A percentile compares a stretch with the other conserved stretches of the same genome.
These are phyloP conservation scores for Aspergillus versicolor DNA, from an alignment of 2,329 filamentous ascomycete species.

Conservation along the genomic window DNA sequence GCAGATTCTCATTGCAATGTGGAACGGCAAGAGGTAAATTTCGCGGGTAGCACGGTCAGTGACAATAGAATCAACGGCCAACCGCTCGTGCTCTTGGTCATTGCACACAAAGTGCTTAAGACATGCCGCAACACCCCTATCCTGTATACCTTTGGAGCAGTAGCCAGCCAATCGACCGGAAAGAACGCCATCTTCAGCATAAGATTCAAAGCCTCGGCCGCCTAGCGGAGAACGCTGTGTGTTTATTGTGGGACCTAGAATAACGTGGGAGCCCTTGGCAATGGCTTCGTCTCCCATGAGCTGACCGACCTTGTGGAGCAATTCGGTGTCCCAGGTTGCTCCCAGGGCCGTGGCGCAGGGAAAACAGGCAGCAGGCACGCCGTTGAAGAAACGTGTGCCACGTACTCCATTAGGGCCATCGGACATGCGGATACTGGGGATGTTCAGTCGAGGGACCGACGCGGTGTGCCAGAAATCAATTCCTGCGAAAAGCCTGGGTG, in stretches of 20 bases:
- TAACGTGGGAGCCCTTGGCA: slow-evolving; percentile 70
- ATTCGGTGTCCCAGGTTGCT: slow-evolving; percentile 72
- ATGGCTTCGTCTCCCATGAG: slow-evolving; percentile 71
- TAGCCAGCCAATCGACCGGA: slow-evolving; percentile 71
- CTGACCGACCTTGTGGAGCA: slow-evolving; percentile 68
- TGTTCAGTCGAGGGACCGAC: slow-evolving; percentile 60
- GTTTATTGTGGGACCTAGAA: slow-evolving; percentile 76
- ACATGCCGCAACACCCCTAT: slow-evolving; percentile 71
- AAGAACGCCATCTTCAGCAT: slow-evolving; percentile 77
- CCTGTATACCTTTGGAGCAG: slow-evolving; percentile 71
- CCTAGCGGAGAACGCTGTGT: slow-evolving; percentile 79
- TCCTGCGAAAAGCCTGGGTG: slow-evolving; percentile 21
- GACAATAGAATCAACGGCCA: slow-evolving; percentile 44
- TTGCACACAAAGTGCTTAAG: slow-evolving; percentile 65
- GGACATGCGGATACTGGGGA: slow-evolving; percentile 65
- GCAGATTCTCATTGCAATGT: slow-evolving; percentile 58
- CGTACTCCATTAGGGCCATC: slow-evolving; percentile 71
- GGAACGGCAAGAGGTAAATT: slow-evolving; percentile 64
- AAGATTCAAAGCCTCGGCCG: slow-evolving; percentile 84
- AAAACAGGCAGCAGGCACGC: slow-evolving; percentile 70
- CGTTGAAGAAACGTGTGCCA: slow-evolving; percentile 67
- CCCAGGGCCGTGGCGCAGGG: slow-evolving; percentile 77
- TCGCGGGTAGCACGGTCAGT: slow-evolving; percentile 59
- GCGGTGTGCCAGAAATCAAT: slow-evolving; percentile 69
- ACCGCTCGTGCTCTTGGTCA: slow-evolving; percentile 47